Evolutionary conservation across 331 rosid species (phyloP).

Genomic region (Malus hybrid): DNA sequence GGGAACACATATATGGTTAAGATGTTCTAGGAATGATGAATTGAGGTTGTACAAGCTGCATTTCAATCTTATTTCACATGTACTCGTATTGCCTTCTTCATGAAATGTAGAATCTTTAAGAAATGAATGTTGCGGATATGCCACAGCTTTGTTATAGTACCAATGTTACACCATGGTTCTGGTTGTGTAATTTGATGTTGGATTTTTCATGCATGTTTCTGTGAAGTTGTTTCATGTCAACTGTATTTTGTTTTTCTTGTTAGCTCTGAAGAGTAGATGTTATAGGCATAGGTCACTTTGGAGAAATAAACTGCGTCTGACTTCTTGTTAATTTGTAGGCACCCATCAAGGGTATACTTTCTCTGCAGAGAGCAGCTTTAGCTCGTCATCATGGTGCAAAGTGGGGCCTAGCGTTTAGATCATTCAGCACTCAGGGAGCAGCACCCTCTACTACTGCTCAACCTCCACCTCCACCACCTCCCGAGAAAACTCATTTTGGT

Average conservation of each 20-base stretch:
- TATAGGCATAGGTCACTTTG: not conserved
- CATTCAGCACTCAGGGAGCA: constrained; percentile 75
- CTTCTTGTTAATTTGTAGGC: constrained; percentile 33
- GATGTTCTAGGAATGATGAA: not conserved
- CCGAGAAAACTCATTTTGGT: constrained; percentile 95
- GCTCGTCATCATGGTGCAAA: constrained; percentile 36
- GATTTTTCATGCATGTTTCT: not conserved
- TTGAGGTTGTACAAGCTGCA: not conserved
- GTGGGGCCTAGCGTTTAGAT: constrained; percentile 44
- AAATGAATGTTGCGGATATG: not conserved
- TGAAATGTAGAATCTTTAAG: not conserved
- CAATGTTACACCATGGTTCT: not conserved
- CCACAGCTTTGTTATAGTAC: not conserved
- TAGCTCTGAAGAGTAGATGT: not conserved
- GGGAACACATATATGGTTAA: not conserved
- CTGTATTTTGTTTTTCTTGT: not conserved
- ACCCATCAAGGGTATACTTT: constrained; percentile 66
- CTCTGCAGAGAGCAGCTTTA: constrained; percentile 43
- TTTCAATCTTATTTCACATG: not conserved
- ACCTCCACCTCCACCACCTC: constrained; percentile 77
- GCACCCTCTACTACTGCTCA: constrained; percentile 59
- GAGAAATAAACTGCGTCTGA: not conserved
- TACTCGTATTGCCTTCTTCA: not conserved
- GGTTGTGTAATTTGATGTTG: not conserved
- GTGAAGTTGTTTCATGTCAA: not conserved